phyloP scores from a whole-genome alignment of 2,329 filamentous ascomycete species.

The Falciphora oryzae region DNA sequence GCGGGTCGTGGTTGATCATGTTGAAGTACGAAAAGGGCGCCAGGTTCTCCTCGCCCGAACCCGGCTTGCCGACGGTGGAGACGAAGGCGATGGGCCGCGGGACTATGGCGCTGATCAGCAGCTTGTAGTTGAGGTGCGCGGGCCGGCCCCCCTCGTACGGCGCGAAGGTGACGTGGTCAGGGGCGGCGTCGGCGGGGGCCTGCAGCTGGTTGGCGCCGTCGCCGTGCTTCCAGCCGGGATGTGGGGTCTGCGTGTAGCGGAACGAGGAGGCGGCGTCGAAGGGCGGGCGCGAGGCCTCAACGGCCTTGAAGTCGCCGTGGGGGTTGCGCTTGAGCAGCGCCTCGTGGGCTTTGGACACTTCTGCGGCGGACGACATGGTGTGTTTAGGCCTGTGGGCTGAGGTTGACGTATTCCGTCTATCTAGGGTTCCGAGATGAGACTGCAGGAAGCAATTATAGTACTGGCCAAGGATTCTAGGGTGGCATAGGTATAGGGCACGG shows the following conservation, averaged over 20 bases:
- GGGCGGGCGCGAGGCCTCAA: slow-evolving; percentile 59
- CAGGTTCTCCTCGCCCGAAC: slow-evolving; percentile 57
- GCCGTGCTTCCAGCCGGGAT: slow-evolving; percentile 61
- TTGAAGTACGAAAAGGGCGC: slow-evolving; percentile 87
- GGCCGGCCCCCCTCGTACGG: slow-evolving; percentile 68
- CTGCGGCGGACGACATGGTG: slow-evolving; percentile 8
- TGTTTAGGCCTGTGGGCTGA: background rate
- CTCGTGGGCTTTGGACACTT: slow-evolving; percentile 12
- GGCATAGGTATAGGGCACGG: background rate
- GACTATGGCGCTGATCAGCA: slow-evolving; percentile 76
- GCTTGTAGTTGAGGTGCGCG: slow-evolving; percentile 76
- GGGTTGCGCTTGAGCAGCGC: slow-evolving; percentile 52
- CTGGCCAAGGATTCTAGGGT: background rate
- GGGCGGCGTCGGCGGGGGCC: slow-evolving; percentile 17
- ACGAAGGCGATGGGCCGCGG: slow-evolving; percentile 73
- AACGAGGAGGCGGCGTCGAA: slow-evolving; percentile 46
- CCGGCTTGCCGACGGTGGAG: slow-evolving; percentile 53
- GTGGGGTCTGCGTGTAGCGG: slow-evolving; percentile 56
- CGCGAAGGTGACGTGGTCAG: slow-evolving; percentile 68
- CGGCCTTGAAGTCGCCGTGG: slow-evolving; percentile 68
- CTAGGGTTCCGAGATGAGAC: background rate
- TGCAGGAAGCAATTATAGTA: background rate
- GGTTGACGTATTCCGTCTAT: background rate
- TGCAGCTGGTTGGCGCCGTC: slow-evolving; percentile 54
- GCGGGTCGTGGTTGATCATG: slow-evolving; percentile 79